Conservation (phyloP, 1,139 yeast species). For the Casaregolazyma suthepensis region DNA sequence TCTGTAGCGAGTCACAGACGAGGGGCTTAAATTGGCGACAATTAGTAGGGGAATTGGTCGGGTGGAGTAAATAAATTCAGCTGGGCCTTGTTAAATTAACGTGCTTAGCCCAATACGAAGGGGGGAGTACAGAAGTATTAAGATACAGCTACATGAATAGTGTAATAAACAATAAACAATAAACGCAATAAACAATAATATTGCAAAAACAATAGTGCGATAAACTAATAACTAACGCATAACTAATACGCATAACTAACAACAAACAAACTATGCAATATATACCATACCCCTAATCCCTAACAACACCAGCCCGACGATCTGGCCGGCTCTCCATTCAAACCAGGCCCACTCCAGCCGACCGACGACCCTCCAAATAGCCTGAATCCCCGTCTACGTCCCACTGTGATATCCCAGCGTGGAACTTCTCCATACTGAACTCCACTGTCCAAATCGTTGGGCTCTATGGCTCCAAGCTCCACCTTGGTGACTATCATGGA, state of each 20-base stretch:
- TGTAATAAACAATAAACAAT: too few relatives aligned
- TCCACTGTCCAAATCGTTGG: slow-evolving; percentile 39
- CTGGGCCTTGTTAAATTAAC: background rate
- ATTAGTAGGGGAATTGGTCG: background rate
- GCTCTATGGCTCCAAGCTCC: slow-evolving; percentile 41
- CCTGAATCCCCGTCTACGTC: slow-evolving; percentile 11
- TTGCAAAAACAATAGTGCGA: background rate
- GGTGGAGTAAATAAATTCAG: background rate
- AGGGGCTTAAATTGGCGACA: background rate
- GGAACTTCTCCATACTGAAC: slow-evolving; percentile 44
- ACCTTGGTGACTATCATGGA: slow-evolving; percentile 39
- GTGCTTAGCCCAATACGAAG: background rate
- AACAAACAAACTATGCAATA: too few relatives aligned
- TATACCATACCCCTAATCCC: background rate
- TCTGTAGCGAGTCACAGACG: background rate
- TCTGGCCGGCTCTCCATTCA: background rate
- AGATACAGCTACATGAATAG: too few relatives aligned
- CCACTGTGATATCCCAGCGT: slow-evolving; percentile 31
- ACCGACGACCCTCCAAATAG: slow-evolving; percentile 4
- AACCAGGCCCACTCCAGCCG: background rate
- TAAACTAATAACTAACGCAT: background rate
- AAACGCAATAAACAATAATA: too few relatives aligned
- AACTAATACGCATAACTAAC: too few relatives aligned
- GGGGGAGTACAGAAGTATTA: background rate
- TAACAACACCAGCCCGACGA: background rate